phyloP scores from a whole-genome alignment of 1,139 yeast genomes.

The Yamadazyma diospyri region DNA sequence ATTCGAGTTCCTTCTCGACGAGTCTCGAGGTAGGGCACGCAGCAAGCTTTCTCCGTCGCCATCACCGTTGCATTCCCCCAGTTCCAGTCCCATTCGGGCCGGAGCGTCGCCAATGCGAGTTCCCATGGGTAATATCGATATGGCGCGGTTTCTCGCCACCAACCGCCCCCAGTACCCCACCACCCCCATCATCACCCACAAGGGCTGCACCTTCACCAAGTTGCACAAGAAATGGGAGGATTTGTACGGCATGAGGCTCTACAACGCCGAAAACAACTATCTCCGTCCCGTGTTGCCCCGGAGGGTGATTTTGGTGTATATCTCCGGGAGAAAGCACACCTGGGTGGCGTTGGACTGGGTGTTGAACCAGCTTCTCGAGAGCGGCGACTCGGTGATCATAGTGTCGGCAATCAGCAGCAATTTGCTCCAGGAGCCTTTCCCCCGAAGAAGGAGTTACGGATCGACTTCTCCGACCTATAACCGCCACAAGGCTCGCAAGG shows the following conservation, averaged over 20 bases:
- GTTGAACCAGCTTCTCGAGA: slow-evolving; percentile 45
- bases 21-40: slow-evolving; percentile 14
- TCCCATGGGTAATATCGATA: slow-evolving; percentile 7
- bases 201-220: slow-evolving; percentile 49
- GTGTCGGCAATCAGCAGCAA: slow-evolving; percentile 33
- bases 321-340: slow-evolving; percentile 69
- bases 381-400: slow-evolving; percentile 64
- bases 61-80: slow-evolving; percentile 19
- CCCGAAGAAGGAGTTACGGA: slow-evolving; percentile 8
- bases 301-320: slow-evolving; percentile 58
- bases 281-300: slow-evolving; percentile 42
- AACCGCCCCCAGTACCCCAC: slow-evolving; percentile 40
- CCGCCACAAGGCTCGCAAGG: slow-evolving; percentile 29
- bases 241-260: slow-evolving; percentile 30
- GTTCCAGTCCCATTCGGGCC: slow-evolving; percentile 13
- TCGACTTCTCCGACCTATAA: slow-evolving; percentile 20
- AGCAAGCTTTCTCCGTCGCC: slow-evolving; percentile 13
- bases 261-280: slow-evolving; percentile 18
- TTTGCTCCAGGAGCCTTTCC: slow-evolving; percentile 10
- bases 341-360: slow-evolving; percentile 81
- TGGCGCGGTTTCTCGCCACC: slow-evolving; percentile 9
- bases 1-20: slow-evolving; percentile 4
- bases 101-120: slow-evolving; percentile 2
- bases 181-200: slow-evolving; percentile 47
- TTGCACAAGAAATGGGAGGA: slow-evolving; percentile 42